Evolutionary conservation across 2,329 filamentous ascomycete genomes (phyloP), one percentile per base, ranked within the genome.

Genomic region (Apiospora rasikravindrae): DNA sequence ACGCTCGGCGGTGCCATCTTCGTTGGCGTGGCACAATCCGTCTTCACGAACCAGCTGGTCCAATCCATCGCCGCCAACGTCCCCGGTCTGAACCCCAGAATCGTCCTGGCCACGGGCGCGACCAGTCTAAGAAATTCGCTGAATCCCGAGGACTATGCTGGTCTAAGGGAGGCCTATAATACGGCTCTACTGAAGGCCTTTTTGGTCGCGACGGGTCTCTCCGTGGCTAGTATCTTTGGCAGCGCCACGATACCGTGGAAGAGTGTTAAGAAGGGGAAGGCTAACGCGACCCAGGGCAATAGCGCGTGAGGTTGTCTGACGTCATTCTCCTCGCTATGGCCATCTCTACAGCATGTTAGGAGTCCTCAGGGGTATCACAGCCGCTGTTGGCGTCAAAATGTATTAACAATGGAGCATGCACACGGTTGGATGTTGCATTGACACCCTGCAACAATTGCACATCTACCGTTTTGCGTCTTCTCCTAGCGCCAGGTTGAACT

Each of bases 201-300:
- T 75, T 80, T 82, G 16, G 81, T 87, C 51, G 81, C 81, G n/a
- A 81, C 84, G 51, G 86, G 84, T 0, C 78, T 87, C 14, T 84
- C 84, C 1, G 81, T 84, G 10, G 75, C 86, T 8, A 82, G 84
- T 0, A 82, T 87, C 67, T 57, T 86, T 26, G 85, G 85, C 1
- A 79, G 82, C 1, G 76, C 83, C 22, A 79, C 83, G 8, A 83
- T 88, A 69, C 87, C 89, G 78, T 88, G 86, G 86, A 87, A 85
- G 83, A 89, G 85, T 72, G 85, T 90, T 24, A 90, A 88, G 78
- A 87, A 87, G 81, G 87, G 87, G 69, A 47, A 47, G 45, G 19
- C 45, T 16, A 22, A 22, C 19, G 22, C 5, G 45, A 16, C 45
- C 19, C 3, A 47, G 22, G 45, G 42, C 42, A 16, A 44, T 44